Evolutionary conservation across 164 flowering plant species (phyloP), one percentile per base, ranked within the genome.

Genomic region (Kalanchoe fedtschenkoi): DNA sequence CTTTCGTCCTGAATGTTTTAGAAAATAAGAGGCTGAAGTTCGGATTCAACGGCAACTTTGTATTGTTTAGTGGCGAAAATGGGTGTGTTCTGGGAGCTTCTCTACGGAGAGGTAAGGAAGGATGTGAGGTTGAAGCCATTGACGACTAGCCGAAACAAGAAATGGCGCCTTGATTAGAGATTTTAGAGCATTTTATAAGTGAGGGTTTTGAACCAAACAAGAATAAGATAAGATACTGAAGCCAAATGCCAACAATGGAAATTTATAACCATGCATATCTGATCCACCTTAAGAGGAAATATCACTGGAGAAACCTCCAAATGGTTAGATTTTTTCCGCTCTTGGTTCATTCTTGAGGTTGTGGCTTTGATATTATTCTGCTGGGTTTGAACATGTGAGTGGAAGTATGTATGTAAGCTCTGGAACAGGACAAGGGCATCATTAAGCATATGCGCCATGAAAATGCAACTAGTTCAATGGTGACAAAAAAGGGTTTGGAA

Each of bases 81-180:
- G 34, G 26, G 61, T 41, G 33, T 58, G 61, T 34, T 58, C 34
- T 58, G 61, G 30, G 41, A 51, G 14, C 56, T 26, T 51, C 56
- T 51, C 28, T 51, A 26, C 13, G 32, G 38, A 37, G 26, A 13
- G 26, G 41, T 19, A 58, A 34, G 42, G 26, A 32, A 33, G 38
- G 28, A 58, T 29, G 16, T 34, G 61, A 33, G 21, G 61, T 33
- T n/a, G 61, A 58, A 34, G 38, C 38, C 38, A 37, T 37, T 58
- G 41, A 16, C 11, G 61, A 58, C 10, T 3, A 33, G 11, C 38
- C 39, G 39, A 58, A 2, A 11, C 2, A 21, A 21, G 11, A 34
- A 21, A 33, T 58, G 61, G 22, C 61, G 61, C 61, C 61, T 58
- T 33, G 30, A 33, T 19, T 58, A 26, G 41, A 58, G 38, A 4